These are phyloP conservation scores for Umbelopsis ramanniana DNA, from an alignment of 192 early-diverging fungal genomes.

Conservation along the genomic window DNA sequence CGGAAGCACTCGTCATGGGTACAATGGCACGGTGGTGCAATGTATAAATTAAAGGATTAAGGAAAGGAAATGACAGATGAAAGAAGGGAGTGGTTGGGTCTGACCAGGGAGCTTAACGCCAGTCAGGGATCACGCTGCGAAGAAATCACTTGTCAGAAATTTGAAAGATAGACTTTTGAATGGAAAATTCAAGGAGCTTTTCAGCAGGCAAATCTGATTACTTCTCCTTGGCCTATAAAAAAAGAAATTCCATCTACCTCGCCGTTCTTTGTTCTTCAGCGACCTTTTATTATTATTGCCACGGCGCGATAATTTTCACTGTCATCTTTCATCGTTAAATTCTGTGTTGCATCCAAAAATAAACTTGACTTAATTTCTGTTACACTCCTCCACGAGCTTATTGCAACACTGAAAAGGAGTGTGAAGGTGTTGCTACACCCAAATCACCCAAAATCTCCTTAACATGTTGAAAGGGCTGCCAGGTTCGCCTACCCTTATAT, in stretches of 20 bases:
- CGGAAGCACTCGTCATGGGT: not conserved
- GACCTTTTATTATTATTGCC: not conserved
- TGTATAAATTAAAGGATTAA: not conserved
- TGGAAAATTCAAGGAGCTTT: slow-evolving; percentile 6
- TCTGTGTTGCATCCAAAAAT: no score
- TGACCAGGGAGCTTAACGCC: slow-evolving; percentile 10
- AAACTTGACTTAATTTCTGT: no score
- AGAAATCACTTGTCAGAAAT: not conserved
- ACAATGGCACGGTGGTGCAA: not conserved
- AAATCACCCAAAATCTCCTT: no score
- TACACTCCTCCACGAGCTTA: no score
- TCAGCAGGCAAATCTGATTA: not conserved
- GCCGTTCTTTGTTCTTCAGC: not conserved
- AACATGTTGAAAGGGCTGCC: no score
- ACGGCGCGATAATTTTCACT: not conserved
- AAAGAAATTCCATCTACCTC: no score
- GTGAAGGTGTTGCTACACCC: no score
- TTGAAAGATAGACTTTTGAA: not conserved
- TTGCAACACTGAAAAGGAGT: no score
- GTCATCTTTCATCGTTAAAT: no score
- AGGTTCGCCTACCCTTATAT: no score
- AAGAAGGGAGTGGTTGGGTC: slow-evolving; percentile 5
- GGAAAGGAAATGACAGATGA: slow-evolving; percentile 16
- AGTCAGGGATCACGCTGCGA: slow-evolving; percentile 3
- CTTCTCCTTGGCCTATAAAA: not conserved